A percentile compares a stretch with the other conserved stretches of the same genome.
Conservation (phyloP, 306 rosid genomes). For the Herpetospermum pedunculosum region DNA sequence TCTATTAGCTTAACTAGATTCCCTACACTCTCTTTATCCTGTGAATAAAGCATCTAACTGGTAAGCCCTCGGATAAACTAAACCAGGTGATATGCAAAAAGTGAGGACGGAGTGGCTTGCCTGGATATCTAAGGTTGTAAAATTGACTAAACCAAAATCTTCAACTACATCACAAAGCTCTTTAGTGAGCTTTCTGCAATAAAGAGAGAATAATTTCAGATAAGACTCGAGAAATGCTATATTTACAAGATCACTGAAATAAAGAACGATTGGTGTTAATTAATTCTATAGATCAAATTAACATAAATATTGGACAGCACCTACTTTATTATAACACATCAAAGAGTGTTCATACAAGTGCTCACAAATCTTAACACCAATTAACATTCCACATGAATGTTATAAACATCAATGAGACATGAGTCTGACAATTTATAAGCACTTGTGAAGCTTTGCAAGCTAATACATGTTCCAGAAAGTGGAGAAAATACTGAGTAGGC, state of each 20-base stretch:
- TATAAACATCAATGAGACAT: not conserved
- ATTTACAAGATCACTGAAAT: not conserved
- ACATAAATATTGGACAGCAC: not conserved
- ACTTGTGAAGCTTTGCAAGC: not conserved
- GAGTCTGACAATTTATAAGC: not conserved
- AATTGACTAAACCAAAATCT: slow-evolving; percentile 52
- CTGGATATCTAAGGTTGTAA: slow-evolving; percentile 94
- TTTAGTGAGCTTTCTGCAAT: slow-evolving; percentile 89
- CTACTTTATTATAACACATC: not conserved
- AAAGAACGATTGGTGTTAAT: not conserved
- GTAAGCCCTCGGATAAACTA: not conserved
- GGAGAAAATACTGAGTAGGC: not conserved
- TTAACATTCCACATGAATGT: not conserved
- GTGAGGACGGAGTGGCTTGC: slow-evolving; percentile 14
- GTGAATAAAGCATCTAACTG: slow-evolving; percentile 18
- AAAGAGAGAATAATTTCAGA: not conserved
- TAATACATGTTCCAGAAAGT: not conserved
- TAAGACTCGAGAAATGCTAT: not conserved
- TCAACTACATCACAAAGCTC: slow-evolving; percentile 87
- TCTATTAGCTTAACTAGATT: slow-evolving; percentile 40
- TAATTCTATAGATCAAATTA: not conserved
- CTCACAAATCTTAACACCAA: not conserved
- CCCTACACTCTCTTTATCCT: slow-evolving; percentile 96
- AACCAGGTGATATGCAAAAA: not conserved
- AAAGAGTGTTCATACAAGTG: not conserved